A percentile compares a stretch with the other conserved stretches of the same genome.
phyloP scores from a whole-genome alignment of 2,329 filamentous ascomycete genomes.

The Dactylellina haptotyla region DNA sequence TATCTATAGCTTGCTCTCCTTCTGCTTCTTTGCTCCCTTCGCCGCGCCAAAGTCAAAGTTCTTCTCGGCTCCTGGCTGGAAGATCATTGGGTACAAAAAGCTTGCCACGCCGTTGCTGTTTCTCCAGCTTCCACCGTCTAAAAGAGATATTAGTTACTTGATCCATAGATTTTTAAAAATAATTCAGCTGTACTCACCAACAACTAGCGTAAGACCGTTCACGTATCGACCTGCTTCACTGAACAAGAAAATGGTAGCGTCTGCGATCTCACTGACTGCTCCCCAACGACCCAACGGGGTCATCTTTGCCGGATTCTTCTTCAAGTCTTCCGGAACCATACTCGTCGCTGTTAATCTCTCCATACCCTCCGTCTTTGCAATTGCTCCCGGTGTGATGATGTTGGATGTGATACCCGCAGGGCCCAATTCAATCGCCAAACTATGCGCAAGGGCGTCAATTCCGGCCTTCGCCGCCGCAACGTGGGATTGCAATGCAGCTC shows the following conservation, averaged over 20 bases:
- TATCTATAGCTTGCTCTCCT: conserved; percentile 33
- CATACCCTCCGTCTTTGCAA: conserved; percentile 84
- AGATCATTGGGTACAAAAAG: conserved; percentile 39
- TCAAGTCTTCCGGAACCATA: conserved; percentile 60
- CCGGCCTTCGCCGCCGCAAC: conserved; percentile 92
- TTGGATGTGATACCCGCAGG: conserved; percentile 88
- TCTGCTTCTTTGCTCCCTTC: conserved; percentile 42
- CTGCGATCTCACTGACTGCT: conserved; percentile 84
- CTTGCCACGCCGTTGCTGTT: conserved; percentile 24
- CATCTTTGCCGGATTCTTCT: conserved; percentile 59
- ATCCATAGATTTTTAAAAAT: too few species aligned
- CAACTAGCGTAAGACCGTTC: conserved; percentile 82
- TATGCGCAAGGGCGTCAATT: conserved; percentile 83
- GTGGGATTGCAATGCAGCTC: conserved; percentile 84
- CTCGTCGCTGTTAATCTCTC: conserved; percentile 66
- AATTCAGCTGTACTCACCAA: conserved; percentile 66
- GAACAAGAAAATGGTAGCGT: conserved; percentile 90
- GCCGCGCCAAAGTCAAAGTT: conserved; percentile 32
- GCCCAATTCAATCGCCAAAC: conserved; percentile 86
- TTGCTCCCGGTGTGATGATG: conserved; percentile 86
- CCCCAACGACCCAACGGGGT: conserved; percentile 82
- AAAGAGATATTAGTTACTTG: conserved; percentile 17
- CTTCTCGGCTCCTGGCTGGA: conserved; percentile 36
- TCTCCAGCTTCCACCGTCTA: conserved; percentile 49
- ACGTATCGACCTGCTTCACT: conserved; percentile 86